Conservation (phyloP, 1,284 basidiomycete genomes). For the Entoloma clypeatum region DNA sequence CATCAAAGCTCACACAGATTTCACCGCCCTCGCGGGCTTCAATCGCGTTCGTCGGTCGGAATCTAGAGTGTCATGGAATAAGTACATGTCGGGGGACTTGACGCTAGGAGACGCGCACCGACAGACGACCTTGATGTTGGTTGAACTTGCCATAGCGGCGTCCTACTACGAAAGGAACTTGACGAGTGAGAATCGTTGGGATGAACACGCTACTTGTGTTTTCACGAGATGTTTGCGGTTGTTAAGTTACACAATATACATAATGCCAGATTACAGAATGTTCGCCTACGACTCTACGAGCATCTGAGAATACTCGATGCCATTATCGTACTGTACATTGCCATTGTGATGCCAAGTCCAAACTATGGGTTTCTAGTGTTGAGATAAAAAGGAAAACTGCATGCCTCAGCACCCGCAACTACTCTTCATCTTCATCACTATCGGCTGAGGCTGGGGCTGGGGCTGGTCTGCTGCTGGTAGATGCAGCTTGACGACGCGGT, state of each 20-base stretch:
- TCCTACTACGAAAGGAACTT: conserved; percentile 21
- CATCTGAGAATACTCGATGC: background rate
- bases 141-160: conserved; percentile 64
- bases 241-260: too few species aligned
- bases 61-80: conserved; percentile 49
- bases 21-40: conserved; percentile 90
- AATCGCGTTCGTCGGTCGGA: conserved; percentile 92
- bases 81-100: conserved; percentile 9
- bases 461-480: conserved; percentile 54
- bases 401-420: conserved; percentile 2
- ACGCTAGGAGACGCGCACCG: conserved; percentile 52
- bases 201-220: too few species aligned
- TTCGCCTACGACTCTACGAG: background rate
- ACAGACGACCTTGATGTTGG: conserved; percentile 93
- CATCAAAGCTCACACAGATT: conserved; percentile 87
- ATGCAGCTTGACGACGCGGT: conserved; percentile 48
- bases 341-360: conserved; percentile 9
- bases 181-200: conserved; percentile 13
- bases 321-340: conserved; percentile 11
- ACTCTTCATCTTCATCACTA: conserved; percentile 42
- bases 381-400: conserved; percentile 7
- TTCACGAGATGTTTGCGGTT: conserved; percentile 27
- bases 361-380: conserved; percentile 14
- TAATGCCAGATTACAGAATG: conserved; percentile 15
- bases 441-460: conserved; percentile 37